Conservation (phyloP, 73 alveolate genomes). For the Breviolum minutum region DNA sequence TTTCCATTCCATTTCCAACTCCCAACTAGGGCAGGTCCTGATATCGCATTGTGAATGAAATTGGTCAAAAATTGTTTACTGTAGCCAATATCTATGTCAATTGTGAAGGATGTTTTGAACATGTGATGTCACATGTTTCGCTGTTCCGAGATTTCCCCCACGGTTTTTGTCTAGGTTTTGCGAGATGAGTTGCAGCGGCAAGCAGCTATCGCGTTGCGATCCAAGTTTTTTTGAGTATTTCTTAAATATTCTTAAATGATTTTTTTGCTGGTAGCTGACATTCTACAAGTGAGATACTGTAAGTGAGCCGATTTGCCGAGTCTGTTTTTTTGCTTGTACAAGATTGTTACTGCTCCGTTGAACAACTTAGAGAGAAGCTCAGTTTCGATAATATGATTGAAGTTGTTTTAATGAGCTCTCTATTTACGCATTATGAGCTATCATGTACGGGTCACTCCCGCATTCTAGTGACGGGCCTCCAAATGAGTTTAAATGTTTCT, state of each 20-base stretch:
- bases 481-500: neutral
- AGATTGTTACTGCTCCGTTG: neutral
- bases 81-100: too few relatives aligned
- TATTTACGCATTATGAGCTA: too few relatives aligned
- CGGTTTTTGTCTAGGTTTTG: neutral
- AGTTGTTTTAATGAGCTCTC: neutral
- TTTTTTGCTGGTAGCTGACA: neutral
- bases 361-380: neutral
- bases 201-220: slow-evolving; percentile 35
- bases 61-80: too few relatives aligned
- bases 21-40: too few relatives aligned
- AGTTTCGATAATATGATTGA: neutral
- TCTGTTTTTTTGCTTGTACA: neutral
- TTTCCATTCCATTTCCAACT: too few relatives aligned
- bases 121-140: too few relatives aligned
- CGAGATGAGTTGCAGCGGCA: slow-evolving; percentile 64
- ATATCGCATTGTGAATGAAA: too few relatives aligned
- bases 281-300: too few relatives aligned
- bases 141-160: neutral
- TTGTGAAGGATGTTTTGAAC: too few relatives aligned
- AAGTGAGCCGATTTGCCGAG: too few relatives aligned
- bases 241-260: neutral
- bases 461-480: too few relatives aligned
- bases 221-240: neutral
- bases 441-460: too few relatives aligned